Conservation (phyloP, 2,329 filamentous ascomycete species). For the Truncatella angustata region DNA sequence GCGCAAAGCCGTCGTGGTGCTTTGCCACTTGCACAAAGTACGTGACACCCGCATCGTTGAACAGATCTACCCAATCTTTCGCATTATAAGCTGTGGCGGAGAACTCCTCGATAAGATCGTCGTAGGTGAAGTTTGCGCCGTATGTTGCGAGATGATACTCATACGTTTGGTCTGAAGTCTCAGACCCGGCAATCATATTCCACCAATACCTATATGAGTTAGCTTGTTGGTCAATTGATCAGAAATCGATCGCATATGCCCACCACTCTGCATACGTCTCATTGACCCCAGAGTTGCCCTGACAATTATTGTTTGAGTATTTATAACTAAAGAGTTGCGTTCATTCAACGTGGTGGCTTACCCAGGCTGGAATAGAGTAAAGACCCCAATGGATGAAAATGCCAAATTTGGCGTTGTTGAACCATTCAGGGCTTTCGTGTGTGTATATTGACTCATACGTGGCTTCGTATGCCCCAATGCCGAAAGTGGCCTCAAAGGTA, state of each 20-base stretch:
- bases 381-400: slow-evolving; percentile 62
- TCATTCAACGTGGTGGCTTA: too few species aligned
- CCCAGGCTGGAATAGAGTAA: slow-evolving; percentile 55
- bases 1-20: slow-evolving; percentile 46
- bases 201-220: slow-evolving; percentile 8
- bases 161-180: slow-evolving; percentile 39
- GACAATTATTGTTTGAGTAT: not conserved
- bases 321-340: too few species aligned
- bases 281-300: slow-evolving; percentile 38
- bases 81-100: slow-evolving; percentile 48
- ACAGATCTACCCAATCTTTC: slow-evolving; percentile 40
- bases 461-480: slow-evolving; percentile 29
- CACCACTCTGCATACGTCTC: slow-evolving; percentile 45
- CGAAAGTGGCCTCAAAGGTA: slow-evolving; percentile 33
- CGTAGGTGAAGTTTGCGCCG: slow-evolving; percentile 50
- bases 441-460: slow-evolving; percentile 35
- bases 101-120: slow-evolving; percentile 54
- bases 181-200: slow-evolving; percentile 34
- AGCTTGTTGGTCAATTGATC: not conserved
- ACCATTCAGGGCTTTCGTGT: slow-evolving; percentile 21
- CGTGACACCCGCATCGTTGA: slow-evolving; percentile 34
- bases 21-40: slow-evolving; percentile 48
- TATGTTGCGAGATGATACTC: slow-evolving; percentile 50
- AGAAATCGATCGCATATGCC: slow-evolving; percentile 44
- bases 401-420: slow-evolving; percentile 53